Evolutionary conservation across 2,329 filamentous ascomycete genomes (phyloP).

Genomic region (Aspergillus eucalypticola): DNA sequence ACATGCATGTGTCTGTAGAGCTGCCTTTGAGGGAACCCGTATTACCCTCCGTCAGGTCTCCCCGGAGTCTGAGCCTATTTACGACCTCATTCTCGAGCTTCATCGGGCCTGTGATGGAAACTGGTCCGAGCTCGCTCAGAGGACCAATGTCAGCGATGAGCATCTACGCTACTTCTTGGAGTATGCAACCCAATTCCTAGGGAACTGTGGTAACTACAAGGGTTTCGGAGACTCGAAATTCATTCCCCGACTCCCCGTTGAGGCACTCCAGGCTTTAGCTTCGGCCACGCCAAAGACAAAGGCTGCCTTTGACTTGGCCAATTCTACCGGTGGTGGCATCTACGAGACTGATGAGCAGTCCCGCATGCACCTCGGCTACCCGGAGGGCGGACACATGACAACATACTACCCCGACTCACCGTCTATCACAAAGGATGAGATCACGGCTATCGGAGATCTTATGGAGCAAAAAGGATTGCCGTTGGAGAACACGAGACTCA

Average conservation of each 20-base stretch:
- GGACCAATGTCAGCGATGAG: slow-evolving; percentile 64
- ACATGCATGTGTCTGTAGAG: slow-evolving; percentile 51
- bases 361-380: slow-evolving; percentile 74
- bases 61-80: slow-evolving; percentile 77
- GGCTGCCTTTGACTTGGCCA: slow-evolving; percentile 66
- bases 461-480: slow-evolving; percentile 71
- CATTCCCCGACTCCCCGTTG: slow-evolving; percentile 68
- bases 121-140: slow-evolving; percentile 67
- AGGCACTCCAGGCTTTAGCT: slow-evolving; percentile 65
- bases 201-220: slow-evolving; percentile 83
- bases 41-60: slow-evolving; percentile 80
- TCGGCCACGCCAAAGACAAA: slow-evolving; percentile 60
- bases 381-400: slow-evolving; percentile 73
- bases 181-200: slow-evolving; percentile 76
- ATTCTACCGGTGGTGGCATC: slow-evolving; percentile 60
- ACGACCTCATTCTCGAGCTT: slow-evolving; percentile 74
- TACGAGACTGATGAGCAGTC: slow-evolving; percentile 66
- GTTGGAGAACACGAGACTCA: slow-evolving; percentile 72
- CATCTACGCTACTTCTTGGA: slow-evolving; percentile 70
- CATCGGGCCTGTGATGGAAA: slow-evolving; percentile 67
- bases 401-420: slow-evolving; percentile 80
- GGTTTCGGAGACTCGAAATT: slow-evolving; percentile 85
- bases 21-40: slow-evolving; percentile 73
- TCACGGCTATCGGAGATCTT: slow-evolving; percentile 69
- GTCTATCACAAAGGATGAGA: slow-evolving; percentile 72